These are phyloP conservation scores for Tetrapisispora fleetii DNA, from an alignment of 805 yeast genomes.

Conservation along the genomic window DNA sequence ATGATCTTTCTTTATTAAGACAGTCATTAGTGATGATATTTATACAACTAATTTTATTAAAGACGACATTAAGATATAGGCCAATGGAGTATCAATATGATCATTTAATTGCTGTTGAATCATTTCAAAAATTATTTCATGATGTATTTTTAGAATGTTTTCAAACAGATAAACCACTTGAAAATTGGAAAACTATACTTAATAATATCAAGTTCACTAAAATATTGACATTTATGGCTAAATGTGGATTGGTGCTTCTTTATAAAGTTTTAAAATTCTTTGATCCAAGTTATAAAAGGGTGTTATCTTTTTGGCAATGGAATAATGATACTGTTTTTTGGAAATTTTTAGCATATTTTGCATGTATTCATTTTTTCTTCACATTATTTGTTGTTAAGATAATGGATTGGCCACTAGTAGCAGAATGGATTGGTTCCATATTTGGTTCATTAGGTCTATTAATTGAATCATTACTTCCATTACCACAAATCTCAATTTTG, in stretches of 20 bases:
- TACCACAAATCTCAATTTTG: conserved; percentile 68
- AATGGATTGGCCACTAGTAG: conserved; percentile 37
- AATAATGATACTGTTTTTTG: conserved; percentile 46
- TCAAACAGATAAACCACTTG: conserved; percentile 10
- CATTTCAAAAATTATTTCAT: conserved; percentile 21
- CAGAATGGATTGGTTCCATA: conserved; percentile 40
- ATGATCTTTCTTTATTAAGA: conserved; percentile 65
- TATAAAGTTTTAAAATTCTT: conserved; percentile 46
- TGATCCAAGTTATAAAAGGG: conserved; percentile 59
- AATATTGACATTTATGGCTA: conserved; percentile 16
- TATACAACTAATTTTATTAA: conserved; percentile 58
- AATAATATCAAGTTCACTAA: conserved; percentile 16
- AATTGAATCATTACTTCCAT: conserved; percentile 62
- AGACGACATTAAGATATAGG: conserved; percentile 52
- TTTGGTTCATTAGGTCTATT: conserved; percentile 59
- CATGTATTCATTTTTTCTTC: conserved; percentile 30
- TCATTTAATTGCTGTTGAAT: conserved; percentile 29
- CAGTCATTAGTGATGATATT: conserved; percentile 82
- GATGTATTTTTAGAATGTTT: conserved; percentile 29
- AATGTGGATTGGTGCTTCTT: conserved; percentile 21
- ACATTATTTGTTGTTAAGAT: conserved; percentile 26
- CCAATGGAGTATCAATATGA: conserved; percentile 35
- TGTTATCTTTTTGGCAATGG: conserved; percentile 84
- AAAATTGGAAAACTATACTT: conserved; percentile 23
- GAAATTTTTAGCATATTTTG: conserved; percentile 47